A percentile compares a stretch with the other conserved stretches of the same genome.
These are phyloP conservation scores for Nicotiana rustica DNA, from an alignment of 305 asterid species.

Conservation along the genomic window DNA sequence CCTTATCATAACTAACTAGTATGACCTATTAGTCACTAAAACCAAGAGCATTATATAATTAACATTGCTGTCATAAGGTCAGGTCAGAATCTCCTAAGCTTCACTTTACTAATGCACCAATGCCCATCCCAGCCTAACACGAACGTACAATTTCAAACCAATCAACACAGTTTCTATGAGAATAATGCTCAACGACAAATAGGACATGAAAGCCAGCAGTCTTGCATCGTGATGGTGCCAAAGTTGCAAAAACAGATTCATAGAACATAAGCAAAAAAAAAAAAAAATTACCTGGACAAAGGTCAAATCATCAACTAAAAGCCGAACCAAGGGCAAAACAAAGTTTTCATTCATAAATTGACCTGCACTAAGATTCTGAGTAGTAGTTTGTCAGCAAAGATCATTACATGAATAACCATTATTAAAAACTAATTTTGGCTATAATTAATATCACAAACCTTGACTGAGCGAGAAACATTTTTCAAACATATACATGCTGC, in stretches of 20 bases:
- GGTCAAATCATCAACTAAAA: constrained; percentile 65
- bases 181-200: constrained; percentile 8
- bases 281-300: constrained; percentile 69
- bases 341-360: constrained; percentile 68
- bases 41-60: neutral
- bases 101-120: constrained; percentile 14
- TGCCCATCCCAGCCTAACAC: constrained; percentile 7
- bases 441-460: constrained; percentile 60
- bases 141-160: constrained; percentile 20
- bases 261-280: constrained; percentile 1
- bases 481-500: constrained; percentile 89
- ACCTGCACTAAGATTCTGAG: constrained; percentile 95
- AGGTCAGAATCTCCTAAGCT: constrained; percentile 6
- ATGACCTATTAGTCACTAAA: constrained; percentile 23
- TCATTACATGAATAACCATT: constrained; percentile 38
- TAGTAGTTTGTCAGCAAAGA: constrained; percentile 47
- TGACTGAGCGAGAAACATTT: constrained; percentile 85
- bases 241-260: constrained; percentile 21
- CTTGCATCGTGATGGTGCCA: neutral
- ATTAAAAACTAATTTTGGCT: neutral
- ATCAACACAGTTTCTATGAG: neutral
- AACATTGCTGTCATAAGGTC: neutral
- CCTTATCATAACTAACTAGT: constrained; percentile 24
- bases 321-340: constrained; percentile 74
- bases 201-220: constrained; percentile 11